phyloP scores from a whole-genome alignment of 495 filamentous ascomycete species.

The Daldinia decipiens region DNA sequence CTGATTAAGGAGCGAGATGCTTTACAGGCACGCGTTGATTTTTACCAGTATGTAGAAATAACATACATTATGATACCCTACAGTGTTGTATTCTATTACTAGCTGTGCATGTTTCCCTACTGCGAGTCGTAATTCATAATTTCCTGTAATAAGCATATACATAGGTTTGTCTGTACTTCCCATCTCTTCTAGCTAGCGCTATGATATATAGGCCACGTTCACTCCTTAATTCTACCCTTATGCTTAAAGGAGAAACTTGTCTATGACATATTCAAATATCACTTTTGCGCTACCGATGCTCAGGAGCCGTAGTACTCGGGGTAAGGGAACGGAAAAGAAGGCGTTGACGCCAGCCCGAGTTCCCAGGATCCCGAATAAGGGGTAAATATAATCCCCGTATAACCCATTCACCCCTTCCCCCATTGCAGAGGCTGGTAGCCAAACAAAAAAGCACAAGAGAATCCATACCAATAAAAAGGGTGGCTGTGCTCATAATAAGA shows the following conservation, averaged over 20 bases:
- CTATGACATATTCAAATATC: background rate
- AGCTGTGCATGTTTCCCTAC: background rate
- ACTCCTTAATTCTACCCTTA: background rate
- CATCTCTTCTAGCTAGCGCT: background rate
- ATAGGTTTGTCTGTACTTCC: background rate
- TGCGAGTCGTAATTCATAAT: background rate
- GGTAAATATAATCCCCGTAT: slow-evolving; percentile 2
- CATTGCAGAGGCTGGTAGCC: background rate
- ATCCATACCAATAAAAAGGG: background rate
- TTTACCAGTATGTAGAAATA: background rate
- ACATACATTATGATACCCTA: slow-evolving; percentile 3
- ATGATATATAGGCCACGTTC: background rate
- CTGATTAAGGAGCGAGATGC: background rate
- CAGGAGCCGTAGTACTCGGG: background rate
- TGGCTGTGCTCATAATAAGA: background rate
- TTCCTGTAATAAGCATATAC: background rate
- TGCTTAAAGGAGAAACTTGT: background rate
- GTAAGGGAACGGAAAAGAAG: background rate
- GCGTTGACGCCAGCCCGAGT: background rate
- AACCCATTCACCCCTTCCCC: background rate
- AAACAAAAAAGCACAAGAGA: background rate
- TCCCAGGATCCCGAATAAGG: background rate
- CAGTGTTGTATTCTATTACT: background rate
- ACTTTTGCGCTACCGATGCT: background rate
- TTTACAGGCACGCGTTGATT: slow-evolving; percentile 4